Evolutionary conservation across 257 asterid species (phyloP), one percentile per base, ranked within the genome.

Genomic region (Ajuga chamaepitys): DNA sequence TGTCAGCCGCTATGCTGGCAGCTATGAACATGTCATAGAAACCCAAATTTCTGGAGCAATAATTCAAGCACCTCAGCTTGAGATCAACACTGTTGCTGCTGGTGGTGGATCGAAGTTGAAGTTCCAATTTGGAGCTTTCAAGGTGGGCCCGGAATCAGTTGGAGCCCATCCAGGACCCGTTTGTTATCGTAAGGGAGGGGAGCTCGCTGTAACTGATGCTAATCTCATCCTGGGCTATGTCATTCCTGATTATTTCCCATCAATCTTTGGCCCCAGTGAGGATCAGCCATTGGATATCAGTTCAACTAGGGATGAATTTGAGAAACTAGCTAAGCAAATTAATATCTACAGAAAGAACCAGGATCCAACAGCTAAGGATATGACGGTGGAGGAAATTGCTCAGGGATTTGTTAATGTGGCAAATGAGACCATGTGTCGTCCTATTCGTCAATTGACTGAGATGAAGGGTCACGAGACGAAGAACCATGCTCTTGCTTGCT

Each of bases 151-250:
- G 7, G 98, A 93, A 71, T 93, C 98, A 9, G 98, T 93, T 16
- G 95, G 95, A 61, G 97, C 99, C 26, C 97, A 93, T 73, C 99
- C 99, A 1, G 98, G 98, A 5, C 99, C 99, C 1, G 97, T 89
- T 73, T 93, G 99, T 77, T 93, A 93, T 50, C 76, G 97, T 35
- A 93, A 93, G 77, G 96, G 96, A 59, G 99, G 97, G 45, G 95
- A 93, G 44, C 68, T 93, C 67, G 79, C 99, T 26, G 95, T 93
- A 22, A 93, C 99, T 1, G 97, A 93, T 78, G 99, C 97, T 35
- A 93, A 93, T 75, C 97, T 91, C 74, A 59, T 93, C 58, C 76
- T 93, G 48, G 99, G 99, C 24, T 87, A 82, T 46, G 78, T 93
- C 52, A 87, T 93, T 67, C 96, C 99, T 13, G 92, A 83, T 66